Evolutionary conservation across 2,329 filamentous ascomycete species (phyloP).

Genomic region (Corniculantispora saksenae): DNA sequence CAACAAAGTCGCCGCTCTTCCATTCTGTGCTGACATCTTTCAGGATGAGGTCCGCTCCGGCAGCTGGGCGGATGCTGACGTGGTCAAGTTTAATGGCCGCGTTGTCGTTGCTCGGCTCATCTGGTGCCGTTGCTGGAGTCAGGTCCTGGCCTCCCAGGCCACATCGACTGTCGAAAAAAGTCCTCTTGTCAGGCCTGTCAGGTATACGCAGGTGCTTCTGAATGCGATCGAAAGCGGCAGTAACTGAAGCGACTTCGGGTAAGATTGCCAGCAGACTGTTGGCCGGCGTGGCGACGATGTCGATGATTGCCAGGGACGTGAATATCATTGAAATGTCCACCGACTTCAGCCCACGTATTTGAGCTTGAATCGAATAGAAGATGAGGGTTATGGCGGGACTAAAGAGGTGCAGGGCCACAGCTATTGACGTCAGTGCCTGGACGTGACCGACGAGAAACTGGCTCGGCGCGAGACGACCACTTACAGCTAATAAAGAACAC

Average conservation of each 20-base stretch:
- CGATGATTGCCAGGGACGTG: slow-evolving; percentile 14
- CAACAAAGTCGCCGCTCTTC: neutral
- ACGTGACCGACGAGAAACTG: neutral
- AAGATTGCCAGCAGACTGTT: slow-evolving; percentile 8
- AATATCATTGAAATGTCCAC: slow-evolving; percentile 6
- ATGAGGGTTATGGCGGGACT: slow-evolving; percentile 9
- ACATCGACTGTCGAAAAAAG: neutral
- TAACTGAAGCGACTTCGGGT: neutral
- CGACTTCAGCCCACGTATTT: neutral
- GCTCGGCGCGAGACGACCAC: neutral
- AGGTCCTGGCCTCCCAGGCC: too few relatives aligned
- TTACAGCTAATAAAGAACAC: slow-evolving; percentile 21
- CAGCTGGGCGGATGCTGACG: neutral
- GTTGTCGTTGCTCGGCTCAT: neutral
- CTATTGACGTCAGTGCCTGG: neutral
- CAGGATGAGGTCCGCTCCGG: neutral
- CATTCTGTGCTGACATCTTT: neutral
- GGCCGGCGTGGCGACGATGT: neutral
- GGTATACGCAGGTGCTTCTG: neutral
- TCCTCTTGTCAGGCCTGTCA: neutral
- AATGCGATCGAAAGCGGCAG: neutral
- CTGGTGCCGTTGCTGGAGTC: neutral
- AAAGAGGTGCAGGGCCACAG: neutral
- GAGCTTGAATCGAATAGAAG: slow-evolving; percentile 6
- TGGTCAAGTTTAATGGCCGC: neutral